Conservation (phyloP, 1,284 basidiomycete genomes). For the Fistulinella cinereoalba region DNA sequence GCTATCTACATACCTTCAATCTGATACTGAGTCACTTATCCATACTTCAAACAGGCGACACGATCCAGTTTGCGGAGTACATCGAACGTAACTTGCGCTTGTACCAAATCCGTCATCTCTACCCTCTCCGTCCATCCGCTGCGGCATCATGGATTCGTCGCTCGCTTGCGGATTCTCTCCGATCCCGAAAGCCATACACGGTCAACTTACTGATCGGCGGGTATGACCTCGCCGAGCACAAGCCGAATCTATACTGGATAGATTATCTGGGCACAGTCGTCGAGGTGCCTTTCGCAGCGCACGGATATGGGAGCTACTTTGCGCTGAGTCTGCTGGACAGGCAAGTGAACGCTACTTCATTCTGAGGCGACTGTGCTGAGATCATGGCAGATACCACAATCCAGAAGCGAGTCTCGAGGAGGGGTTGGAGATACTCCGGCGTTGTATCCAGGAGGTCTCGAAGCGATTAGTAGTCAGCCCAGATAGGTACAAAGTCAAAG, state of each 20-base stretch:
- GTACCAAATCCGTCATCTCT: slow-evolving; percentile 93
- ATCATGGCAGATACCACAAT: slow-evolving; percentile 66
- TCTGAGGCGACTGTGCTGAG: slow-evolving; percentile 6
- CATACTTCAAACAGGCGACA: slow-evolving; percentile 69
- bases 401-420: slow-evolving; percentile 82
- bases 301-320: slow-evolving; percentile 95
- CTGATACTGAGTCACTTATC: too few species aligned
- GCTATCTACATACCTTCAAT: too few species aligned
- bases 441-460: slow-evolving; percentile 87
- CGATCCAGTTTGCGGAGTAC: slow-evolving; percentile 95
- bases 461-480: slow-evolving; percentile 84
- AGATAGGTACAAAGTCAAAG: slow-evolving; percentile 82
- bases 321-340: slow-evolving; percentile 89
- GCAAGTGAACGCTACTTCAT: slow-evolving; percentile 40
- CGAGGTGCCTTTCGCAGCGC: slow-evolving; percentile 90
- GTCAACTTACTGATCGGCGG: slow-evolving; percentile 95
- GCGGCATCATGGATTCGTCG: slow-evolving; percentile 95
- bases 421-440: slow-evolving; percentile 78
- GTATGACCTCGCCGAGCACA: slow-evolving; percentile 70
- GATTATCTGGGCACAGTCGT: slow-evolving; percentile 93
- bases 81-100: slow-evolving; percentile 94
- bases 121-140: slow-evolving; percentile 85
- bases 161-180: slow-evolving; percentile 84
- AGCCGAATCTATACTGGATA: slow-evolving; percentile 90
- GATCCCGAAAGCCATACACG: slow-evolving; percentile 84